Conservation (phyloP, 306 rosid species). For the Cucurbita ficifolia region DNA sequence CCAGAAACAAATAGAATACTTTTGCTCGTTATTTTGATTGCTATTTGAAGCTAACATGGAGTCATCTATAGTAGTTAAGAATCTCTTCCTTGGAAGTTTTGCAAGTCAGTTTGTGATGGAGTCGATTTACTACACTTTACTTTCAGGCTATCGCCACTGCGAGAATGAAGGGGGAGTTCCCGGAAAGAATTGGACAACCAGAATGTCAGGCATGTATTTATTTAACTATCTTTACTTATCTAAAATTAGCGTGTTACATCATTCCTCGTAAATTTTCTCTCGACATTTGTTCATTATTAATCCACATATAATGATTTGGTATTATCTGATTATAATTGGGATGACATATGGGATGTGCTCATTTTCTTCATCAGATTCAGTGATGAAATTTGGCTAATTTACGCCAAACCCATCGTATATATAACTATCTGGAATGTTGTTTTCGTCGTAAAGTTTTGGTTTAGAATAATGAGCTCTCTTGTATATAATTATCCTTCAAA, state of each 20-base stretch:
- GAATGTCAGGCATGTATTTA: slow-evolving; percentile 91
- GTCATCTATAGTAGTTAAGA: background rate
- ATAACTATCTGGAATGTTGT: background rate
- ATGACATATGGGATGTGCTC: background rate
- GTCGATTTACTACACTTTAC: slow-evolving; percentile 1
- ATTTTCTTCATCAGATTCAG: background rate
- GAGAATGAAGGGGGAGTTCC: slow-evolving; percentile 94
- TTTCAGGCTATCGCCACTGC: slow-evolving; percentile 93
- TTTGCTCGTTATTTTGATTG: background rate
- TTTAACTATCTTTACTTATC: background rate
- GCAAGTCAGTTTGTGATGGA: background rate
- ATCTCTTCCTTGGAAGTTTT: background rate
- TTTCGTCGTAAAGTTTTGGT: background rate
- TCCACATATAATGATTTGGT: background rate
- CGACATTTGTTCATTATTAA: background rate
- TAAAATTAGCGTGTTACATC: slow-evolving; percentile 1
- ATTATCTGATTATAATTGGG: background rate
- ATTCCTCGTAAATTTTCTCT: background rate
- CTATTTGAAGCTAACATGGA: background rate
- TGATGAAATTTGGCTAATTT: background rate
- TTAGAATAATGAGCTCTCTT: background rate
- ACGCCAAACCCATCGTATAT: background rate
- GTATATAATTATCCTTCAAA: background rate
- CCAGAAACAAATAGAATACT: background rate
- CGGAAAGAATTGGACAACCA: slow-evolving; percentile 91